A percentile compares a stretch with the other conserved stretches of the same genome.
Conservation (phyloP, 306 rosid species). For the Glycyrrhiza uralensis region DNA sequence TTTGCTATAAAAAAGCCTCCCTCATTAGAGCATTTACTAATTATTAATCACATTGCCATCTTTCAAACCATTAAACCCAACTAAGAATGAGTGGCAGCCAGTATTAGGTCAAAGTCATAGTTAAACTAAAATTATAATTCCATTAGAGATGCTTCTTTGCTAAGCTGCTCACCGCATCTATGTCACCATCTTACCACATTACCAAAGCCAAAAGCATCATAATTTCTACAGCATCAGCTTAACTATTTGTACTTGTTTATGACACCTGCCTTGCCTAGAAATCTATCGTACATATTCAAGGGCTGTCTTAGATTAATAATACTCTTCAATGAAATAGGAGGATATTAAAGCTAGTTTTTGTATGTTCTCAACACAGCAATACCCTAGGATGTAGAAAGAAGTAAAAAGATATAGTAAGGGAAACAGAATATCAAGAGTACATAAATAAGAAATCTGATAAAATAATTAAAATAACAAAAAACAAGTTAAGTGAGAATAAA, state of each 20-base stretch:
- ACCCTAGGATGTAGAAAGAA: background rate
- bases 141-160: background rate
- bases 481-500: slow-evolving; percentile 18
- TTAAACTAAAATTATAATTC: background rate
- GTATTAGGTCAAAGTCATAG: background rate
- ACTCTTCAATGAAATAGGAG: background rate
- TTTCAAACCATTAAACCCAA: background rate
- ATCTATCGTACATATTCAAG: background rate
- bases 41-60: background rate
- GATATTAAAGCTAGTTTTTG: background rate
- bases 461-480: slow-evolving; percentile 8
- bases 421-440: background rate
- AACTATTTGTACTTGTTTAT: background rate
- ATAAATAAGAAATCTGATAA: background rate
- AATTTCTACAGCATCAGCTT: background rate
- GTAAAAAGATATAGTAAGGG: background rate
- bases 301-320: background rate
- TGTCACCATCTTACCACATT: background rate
- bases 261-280: slow-evolving; percentile 1
- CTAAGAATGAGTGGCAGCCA: background rate
- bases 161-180: background rate
- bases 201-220: slow-evolving; percentile 13
- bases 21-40: background rate
- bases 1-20: background rate
- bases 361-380: slow-evolving; percentile 11